A percentile compares a stretch with the other conserved stretches of the same genome.
Conservation (phyloP, 495 filamentous ascomycete species). For the Trypethelium eluteriae region DNA sequence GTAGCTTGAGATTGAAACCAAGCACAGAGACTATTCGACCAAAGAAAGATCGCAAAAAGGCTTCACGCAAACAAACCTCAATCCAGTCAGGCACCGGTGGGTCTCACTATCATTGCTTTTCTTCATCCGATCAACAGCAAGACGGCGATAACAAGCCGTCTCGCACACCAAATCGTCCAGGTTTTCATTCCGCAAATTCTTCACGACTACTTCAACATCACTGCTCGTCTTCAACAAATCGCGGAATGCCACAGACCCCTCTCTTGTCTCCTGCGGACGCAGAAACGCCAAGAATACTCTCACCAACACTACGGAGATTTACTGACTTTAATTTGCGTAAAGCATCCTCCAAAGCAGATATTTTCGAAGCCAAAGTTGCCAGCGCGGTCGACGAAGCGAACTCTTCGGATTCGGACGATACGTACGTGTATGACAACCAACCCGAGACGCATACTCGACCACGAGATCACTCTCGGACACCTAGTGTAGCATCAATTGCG, state of each 20-base stretch:
- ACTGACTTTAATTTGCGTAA: constrained; percentile 30
- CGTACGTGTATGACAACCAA: constrained; percentile 97
- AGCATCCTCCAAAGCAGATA: constrained; percentile 94
- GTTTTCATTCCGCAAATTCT: constrained; percentile 9
- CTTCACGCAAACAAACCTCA: constrained; percentile 62
- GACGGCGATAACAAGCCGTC: background rate
- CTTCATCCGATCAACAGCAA: constrained; percentile 9
- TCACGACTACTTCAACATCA: constrained; percentile 6
- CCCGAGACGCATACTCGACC: constrained; percentile 72
- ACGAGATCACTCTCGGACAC: constrained; percentile 87
- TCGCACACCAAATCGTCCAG: constrained; percentile 3
- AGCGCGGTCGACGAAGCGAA: constrained; percentile 88
- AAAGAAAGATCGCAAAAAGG: constrained; percentile 78
- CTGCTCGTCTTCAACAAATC: background rate
- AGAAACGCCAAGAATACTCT: background rate
- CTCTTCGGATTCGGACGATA: constrained; percentile 94
- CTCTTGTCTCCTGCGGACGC: background rate
- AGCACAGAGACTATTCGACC: constrained; percentile 92
- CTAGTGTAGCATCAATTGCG: constrained; percentile 84
- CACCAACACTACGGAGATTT: constrained; percentile 14
- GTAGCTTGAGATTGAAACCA: constrained; percentile 74
- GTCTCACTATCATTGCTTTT: constrained; percentile 28
- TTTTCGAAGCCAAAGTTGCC: constrained; percentile 94
- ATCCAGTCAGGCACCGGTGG: constrained; percentile 66
- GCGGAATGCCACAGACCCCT: background rate